Evolutionary conservation across 2,329 filamentous ascomycete genomes (phyloP), one percentile per base, ranked within the genome.

Genomic region (Penicillium sp.): DNA sequence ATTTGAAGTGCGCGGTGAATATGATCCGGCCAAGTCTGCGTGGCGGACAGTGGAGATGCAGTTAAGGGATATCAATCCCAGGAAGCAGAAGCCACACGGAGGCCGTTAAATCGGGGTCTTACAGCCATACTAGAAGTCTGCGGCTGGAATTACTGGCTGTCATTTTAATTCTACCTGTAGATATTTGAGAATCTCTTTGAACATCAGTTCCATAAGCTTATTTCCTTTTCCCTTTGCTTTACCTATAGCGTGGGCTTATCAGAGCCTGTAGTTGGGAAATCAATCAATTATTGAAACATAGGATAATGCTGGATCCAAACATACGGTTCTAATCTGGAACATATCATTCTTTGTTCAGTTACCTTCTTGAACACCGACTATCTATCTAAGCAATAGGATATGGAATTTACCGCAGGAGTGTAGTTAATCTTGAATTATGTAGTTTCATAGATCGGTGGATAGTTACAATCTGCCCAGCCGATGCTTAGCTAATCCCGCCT

Each of bases 1-100:
- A 56, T 66, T 77, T 56, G 74, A 78, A 61, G 74, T 78, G 10
- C 65, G 64, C 22, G 76, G 74, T 30, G 75, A 76, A 69, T 78
- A 77, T 61, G 72, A 78, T 55, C 74, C 75, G 42, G 63, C 59
- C 13, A 65, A 68, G 7, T 66, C 67, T 30, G 67, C 64, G 53
- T 78, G 75, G 75, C 64, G 69, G 37, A 67, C 60, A 17, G 64
- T 78, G 26, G 70, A 71, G 26, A 72, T 76, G 65, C 62, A 70
- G 37, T 59, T 78, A 8, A 75, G 69, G 50, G 76, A 78, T 60
- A 26, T 76, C 42, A 73, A 67, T 35, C 54, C 71, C 33, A 67
- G 67, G 44, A 68, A 62, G 40, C 76, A 76, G 62, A 69, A 56
- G 28, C 61, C 75, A 37, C 69, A 73, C 44, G 70, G 72, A 33